Base-by-base conservation (phyloP, 2,329 filamentous ascomycete species). In the Trichoderma hamatum region DNA sequence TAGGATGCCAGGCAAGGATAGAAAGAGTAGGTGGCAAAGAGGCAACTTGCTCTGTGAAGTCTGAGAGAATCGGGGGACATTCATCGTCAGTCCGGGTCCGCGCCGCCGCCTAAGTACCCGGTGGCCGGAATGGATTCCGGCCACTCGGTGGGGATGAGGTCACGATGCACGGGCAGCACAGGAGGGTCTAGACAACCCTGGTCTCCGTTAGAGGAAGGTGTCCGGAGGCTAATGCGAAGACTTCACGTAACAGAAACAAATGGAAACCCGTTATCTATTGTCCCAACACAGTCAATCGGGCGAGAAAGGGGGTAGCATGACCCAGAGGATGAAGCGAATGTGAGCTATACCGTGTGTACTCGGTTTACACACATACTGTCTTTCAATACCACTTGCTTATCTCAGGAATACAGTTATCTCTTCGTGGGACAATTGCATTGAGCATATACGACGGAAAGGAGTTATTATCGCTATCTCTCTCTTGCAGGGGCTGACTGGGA, bases 111-210 rank as follows among this genome's bases (percentile, higher is more conserved):
- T 81, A 84, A 83, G 82, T 84, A 83, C 75, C 76, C 77, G 62
- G 79, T 81, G 83, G 82, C 83, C 82, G 82, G 82, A 83, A 84
- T 78, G 24, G 9, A 76, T 83, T 83, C 82, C 82, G 81, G 82
- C 81, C 81, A 78, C 76, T 71, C 67, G 71, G 75, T 75, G 76
- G 75, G 77, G 77, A 70, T 70, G 64, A 43, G 46, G 68, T 71
- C 70, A 73, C 70, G 69, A 72, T 70, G 65, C 68, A 67, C 71
- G 62, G 39, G 68, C 71, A 65, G 36, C 67, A 72, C 71, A 67
- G 71, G 70, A 71, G 72, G 39, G 69, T 66, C 68, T 68, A 64
- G 63, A 72, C 60, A 68, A 65, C 69, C 68, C 54, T 69, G 67
- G 67, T 70, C 62, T 67, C 63, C 26, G 56, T 68, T 59, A 70